These are phyloP conservation scores for Neofusicoccum sp. DNA, from an alignment of 2,329 filamentous ascomycete species.

Conservation along the genomic window DNA sequence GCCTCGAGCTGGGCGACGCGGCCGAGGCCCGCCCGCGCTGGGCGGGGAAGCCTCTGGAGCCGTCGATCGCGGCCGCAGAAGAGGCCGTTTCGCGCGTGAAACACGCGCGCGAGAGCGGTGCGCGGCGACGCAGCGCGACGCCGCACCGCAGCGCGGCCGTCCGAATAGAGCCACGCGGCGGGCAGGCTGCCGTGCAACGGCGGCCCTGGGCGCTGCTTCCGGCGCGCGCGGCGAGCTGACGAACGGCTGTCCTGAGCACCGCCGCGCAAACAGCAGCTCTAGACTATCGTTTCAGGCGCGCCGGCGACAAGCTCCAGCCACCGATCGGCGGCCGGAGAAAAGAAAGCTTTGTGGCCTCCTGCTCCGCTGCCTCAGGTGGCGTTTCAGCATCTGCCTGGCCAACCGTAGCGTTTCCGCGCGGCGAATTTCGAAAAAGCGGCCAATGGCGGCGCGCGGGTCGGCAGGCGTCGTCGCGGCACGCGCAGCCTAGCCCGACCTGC, in stretches of 20 bases:
- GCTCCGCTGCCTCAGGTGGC: neutral
- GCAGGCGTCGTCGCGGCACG: neutral
- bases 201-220: slow-evolving; percentile 1
- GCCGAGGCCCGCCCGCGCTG: slow-evolving; percentile 10
- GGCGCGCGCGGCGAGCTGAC: neutral
- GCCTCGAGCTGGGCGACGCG: slow-evolving; percentile 9
- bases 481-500: neutral
- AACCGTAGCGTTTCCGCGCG: slow-evolving; percentile 1
- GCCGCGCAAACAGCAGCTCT: neutral
- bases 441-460: neutral
- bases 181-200: slow-evolving; percentile 1
- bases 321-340: slow-evolving; percentile 2
- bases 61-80: slow-evolving; percentile 9
- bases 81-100: slow-evolving; percentile 11
- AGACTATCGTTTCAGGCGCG: slow-evolving; percentile 12
- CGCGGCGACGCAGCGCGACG: neutral
- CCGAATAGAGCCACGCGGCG: slow-evolving; percentile 11
- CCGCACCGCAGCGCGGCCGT: neutral
- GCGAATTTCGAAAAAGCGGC: neutral
- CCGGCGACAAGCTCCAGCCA: slow-evolving; percentile 11
- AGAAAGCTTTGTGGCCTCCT: neutral
- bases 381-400: slow-evolving; percentile 5
- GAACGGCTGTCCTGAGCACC: neutral
- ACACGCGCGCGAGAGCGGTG: neutral
- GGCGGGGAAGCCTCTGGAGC: slow-evolving; percentile 5